Evolutionary conservation across 2,329 filamentous ascomycete species (phyloP), one percentile per base, ranked within the genome.

Genomic region (Sporothrix euskadiensis): DNA sequence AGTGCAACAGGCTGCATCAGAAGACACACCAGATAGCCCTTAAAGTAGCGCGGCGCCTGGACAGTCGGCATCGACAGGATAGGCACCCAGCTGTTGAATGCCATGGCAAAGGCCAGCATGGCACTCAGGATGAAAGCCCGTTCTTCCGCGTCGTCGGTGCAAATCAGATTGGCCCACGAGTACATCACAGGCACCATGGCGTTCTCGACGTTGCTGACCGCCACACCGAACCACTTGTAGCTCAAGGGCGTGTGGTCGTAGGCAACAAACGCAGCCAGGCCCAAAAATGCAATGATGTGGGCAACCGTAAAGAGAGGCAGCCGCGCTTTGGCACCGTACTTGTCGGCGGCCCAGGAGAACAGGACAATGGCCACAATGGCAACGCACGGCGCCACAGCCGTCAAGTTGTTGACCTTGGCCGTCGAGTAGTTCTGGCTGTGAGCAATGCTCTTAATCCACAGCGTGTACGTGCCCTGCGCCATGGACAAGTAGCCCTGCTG

Each of bases 91-190:
- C 79, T 79, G 73, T 80, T 80, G 73, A 82, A 82, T 0, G 81
- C 81, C 69, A 80, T 83, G 9, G 79, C 79, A 66, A 83, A 77
- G 0, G 80, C 79, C 30, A 82, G 81, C 81, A 84, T 84, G 7
- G 82, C 81, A 1, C 82, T 81, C 19, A 84, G 81, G 5, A 83
- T 81, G 8, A 84, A 77, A 4, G 82, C 81, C 0, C 83, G 81
- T 49, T 83, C 82, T 77, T 84, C 82, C 7, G 82, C 81, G 47
- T 84, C 82, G 12, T 77, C 75, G 2, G 80, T 77, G 68, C 80
- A 82, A 10, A 81, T 80, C 72, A 81, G 78, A 71, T 83, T 84
- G 5, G 81, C 80, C 81, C 82, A 83, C 7, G 79, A 79, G 69
- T 74, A 72, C 70, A 73, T 75, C n/a, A 76, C 70, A 2, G 73